phyloP scores from a whole-genome alignment of 1,284 basidiomycete species.

The Trichosporon sp. region DNA sequence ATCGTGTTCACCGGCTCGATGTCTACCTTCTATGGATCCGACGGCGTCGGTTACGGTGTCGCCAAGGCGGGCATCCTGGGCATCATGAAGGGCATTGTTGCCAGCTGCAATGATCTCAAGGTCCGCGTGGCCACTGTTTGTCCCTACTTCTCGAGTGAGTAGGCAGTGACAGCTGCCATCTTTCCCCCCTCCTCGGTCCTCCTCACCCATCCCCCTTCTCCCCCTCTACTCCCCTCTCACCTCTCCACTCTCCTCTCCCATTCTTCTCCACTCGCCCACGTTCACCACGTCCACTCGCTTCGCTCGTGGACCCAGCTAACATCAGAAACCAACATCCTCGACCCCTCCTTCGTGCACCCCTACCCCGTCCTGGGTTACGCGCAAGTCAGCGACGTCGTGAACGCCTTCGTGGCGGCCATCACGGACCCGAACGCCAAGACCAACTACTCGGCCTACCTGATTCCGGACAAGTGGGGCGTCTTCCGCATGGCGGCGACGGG shows the following conservation, averaged over 20 bases:
- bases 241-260: too few relatives aligned
- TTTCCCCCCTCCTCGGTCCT: too few relatives aligned
- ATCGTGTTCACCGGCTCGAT: constrained; percentile 28
- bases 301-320: not conserved
- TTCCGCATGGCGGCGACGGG: constrained; percentile 30
- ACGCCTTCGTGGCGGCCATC: constrained; percentile 28
- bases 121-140: constrained; percentile 29
- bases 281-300: not conserved
- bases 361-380: constrained; percentile 29
- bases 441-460: constrained; percentile 30
- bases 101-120: constrained; percentile 15
- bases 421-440: constrained; percentile 28
- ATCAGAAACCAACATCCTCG: constrained; percentile 30
- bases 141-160: constrained; percentile 34
- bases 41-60: constrained; percentile 30
- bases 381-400: constrained; percentile 29
- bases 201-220: too few relatives aligned
- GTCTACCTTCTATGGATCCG: constrained; percentile 29
- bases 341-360: constrained; percentile 31
- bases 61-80: constrained; percentile 33
- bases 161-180: too few relatives aligned
- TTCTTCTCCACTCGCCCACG: too few relatives aligned
- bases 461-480: constrained; percentile 32
- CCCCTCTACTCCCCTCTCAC: too few relatives aligned
- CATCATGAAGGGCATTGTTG: constrained; percentile 28